Evolutionary conservation across 1,139 yeast genomes (phyloP), one percentile per base, ranked within the genome.

Genomic region (Geotrichum cucujoidarum): DNA sequence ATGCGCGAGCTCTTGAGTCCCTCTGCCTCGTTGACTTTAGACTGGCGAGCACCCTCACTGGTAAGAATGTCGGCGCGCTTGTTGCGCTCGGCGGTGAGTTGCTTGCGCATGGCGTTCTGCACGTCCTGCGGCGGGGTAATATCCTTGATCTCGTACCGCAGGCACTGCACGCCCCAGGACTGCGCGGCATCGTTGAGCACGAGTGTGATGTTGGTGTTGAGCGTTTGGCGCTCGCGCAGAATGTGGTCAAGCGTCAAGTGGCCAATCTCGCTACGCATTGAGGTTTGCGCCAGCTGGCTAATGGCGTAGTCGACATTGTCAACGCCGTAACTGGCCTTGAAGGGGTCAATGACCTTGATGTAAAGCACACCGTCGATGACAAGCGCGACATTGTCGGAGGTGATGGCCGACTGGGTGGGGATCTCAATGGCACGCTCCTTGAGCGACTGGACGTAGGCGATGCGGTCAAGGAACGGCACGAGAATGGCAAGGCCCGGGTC

Each of bases 101-200:
- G 95, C 62, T 92, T 77, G 66, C 86, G 95, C 95, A 86, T 86
- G 35, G 95, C 94, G 59, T 83, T 92, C 59, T 85, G 75, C n/a
- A 86, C 95, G 58, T 84, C 83, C 38, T 76, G 75, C 0, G 95
- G 95, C 3, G 95, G 95, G 60, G 86, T 90, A 51, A 87, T 86
- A 62, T 87, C 95, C 60, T 90, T 76, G 66, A 87, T 86, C 65
- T 87, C 95, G 64, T 87, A 86, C 61, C 95, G 77, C 56, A 87
- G 72, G 62, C 95, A 87, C 59, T 78, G 77, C 49, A 87, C 83
- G 48, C 95, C 95, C 95, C 95, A 87, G 43, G 79, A 89, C 48
- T 71, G 72, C 11, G 95, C 87, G 3, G 95, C 95, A 58, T 84
- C 94, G 62, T 87, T 87, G 60, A 87, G 80, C 7, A 83, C 87